phyloP scores from a whole-genome alignment of 441 rosid species.

The Brassica balearica region DNA sequence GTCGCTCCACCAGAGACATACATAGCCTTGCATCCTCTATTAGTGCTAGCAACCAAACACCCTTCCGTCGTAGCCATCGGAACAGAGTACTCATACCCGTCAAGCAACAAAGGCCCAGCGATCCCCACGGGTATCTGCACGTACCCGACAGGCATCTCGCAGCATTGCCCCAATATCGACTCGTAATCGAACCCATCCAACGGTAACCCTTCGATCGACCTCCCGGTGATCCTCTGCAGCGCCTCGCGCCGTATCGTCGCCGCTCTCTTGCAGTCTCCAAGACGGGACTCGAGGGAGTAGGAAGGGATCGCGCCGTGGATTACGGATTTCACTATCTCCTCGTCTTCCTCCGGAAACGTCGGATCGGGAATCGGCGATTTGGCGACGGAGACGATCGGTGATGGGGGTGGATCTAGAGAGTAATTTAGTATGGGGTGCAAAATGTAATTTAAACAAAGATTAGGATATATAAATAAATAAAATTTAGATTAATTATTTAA shows the following conservation, averaged over 20 bases:
- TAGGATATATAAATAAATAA: neutral
- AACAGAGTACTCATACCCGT: constrained; percentile 71
- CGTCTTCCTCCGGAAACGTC: constrained; percentile 64
- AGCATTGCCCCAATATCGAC: constrained; percentile 87
- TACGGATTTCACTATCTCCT: constrained; percentile 69
- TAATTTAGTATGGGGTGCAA: neutral
- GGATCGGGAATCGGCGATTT: constrained; percentile 10
- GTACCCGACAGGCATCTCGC: constrained; percentile 93
- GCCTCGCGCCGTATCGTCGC: constrained; percentile 79
- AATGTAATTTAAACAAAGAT: neutral
- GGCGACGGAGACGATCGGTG: constrained; percentile 33
- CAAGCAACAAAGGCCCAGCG: constrained; percentile 78
- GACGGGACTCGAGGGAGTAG: constrained; percentile 67
- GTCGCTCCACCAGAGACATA: constrained; percentile 73
- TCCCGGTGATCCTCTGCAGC: constrained; percentile 71
- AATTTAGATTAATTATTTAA: too few relatives aligned
- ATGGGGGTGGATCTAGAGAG: constrained; percentile 13
- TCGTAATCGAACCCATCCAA: constrained; percentile 85
- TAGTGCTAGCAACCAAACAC: constrained; percentile 84
- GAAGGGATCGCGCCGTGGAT: constrained; percentile 63
- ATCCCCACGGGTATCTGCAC: constrained; percentile 92
- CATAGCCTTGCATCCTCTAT: constrained; percentile 91
- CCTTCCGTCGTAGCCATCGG: constrained; percentile 99
- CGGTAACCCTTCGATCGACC: constrained; percentile 77
- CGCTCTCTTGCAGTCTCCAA: constrained; percentile 84